These are phyloP conservation scores for Lachancea thermotolerans DNA, from an alignment of 805 yeast genomes.

Conservation along the genomic window DNA sequence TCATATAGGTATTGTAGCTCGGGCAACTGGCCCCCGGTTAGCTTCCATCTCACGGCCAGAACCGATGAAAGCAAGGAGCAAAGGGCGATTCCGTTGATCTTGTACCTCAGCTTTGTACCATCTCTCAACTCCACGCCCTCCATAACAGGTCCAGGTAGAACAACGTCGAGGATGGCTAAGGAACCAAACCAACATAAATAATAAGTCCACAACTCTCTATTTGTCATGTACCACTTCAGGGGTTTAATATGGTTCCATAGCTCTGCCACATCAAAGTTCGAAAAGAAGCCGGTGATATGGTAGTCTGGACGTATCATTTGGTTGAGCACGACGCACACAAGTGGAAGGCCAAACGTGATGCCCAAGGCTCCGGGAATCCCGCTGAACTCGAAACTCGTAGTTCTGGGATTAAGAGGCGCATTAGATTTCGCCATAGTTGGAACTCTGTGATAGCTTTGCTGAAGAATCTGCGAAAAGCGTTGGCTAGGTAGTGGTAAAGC, in stretches of 20 bases:
- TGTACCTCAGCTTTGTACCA: slow-evolving; percentile 61
- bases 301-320: slow-evolving; percentile 56
- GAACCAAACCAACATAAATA: slow-evolving; percentile 69
- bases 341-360: slow-evolving; percentile 62
- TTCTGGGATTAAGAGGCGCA: slow-evolving; percentile 54
- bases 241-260: slow-evolving; percentile 36
- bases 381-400: slow-evolving; percentile 65
- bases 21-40: slow-evolving; percentile 54
- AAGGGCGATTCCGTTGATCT: slow-evolving; percentile 72
- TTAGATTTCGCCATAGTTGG: background rate
- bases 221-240: slow-evolving; percentile 30
- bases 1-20: slow-evolving; percentile 73
- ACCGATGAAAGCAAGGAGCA: slow-evolving; percentile 35
- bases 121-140: slow-evolving; percentile 72
- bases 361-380: slow-evolving; percentile 71
- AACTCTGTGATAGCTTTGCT: background rate
- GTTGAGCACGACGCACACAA: slow-evolving; percentile 51
- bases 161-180: slow-evolving; percentile 54
- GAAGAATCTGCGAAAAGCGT: background rate
- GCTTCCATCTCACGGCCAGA: slow-evolving; percentile 46
- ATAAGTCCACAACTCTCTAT: slow-evolving; percentile 48
- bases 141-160: slow-evolving; percentile 57
- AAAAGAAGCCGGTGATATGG: slow-evolving; percentile 41
- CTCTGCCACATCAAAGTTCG: slow-evolving; percentile 34
- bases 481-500: background rate